Evolutionary conservation across 1,284 basidiomycete genomes (phyloP).

Genomic region (Hemileia vastatrix): DNA sequence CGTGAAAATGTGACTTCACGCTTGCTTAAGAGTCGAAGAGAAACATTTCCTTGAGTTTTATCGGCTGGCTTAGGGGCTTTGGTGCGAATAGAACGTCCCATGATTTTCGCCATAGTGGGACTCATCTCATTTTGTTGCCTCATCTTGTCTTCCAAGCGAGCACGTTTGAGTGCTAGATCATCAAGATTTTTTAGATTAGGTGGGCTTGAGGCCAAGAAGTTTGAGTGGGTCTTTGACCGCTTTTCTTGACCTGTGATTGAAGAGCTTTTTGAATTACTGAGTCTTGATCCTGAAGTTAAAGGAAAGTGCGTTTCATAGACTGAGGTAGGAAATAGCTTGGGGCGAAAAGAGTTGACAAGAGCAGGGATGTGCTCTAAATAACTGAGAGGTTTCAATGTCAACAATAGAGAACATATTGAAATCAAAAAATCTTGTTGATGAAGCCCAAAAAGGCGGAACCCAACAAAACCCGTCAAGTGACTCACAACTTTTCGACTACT

Average conservation of each 20-base stretch:
- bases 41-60: too few relatives aligned
- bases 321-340: constrained; percentile 21
- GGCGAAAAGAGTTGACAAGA: constrained; percentile 15
- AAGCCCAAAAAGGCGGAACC: not conserved
- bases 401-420: not conserved
- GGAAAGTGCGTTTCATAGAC: constrained; percentile 12
- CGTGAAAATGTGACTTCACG: constrained; percentile 8
- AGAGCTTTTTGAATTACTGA: constrained; percentile 2
- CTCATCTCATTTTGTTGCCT: not conserved
- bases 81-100: not conserved
- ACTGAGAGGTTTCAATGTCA: not conserved
- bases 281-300: too few relatives aligned
- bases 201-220: not conserved
- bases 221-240: not conserved
- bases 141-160: not conserved
- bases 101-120: not conserved
- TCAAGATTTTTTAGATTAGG: constrained; percentile 13
- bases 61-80: not conserved
- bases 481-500: constrained; percentile 20
- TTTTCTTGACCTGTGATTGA: constrained; percentile 4
- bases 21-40: not conserved
- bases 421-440: not conserved
- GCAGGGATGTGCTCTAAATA: constrained; percentile 9
- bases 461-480: not conserved
- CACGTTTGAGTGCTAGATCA: not conserved